Evolutionary conservation across 202 grass and related monocot genomes (phyloP), one percentile per base, ranked within the genome.

Genomic region (Sporobolus alterniflorus): DNA sequence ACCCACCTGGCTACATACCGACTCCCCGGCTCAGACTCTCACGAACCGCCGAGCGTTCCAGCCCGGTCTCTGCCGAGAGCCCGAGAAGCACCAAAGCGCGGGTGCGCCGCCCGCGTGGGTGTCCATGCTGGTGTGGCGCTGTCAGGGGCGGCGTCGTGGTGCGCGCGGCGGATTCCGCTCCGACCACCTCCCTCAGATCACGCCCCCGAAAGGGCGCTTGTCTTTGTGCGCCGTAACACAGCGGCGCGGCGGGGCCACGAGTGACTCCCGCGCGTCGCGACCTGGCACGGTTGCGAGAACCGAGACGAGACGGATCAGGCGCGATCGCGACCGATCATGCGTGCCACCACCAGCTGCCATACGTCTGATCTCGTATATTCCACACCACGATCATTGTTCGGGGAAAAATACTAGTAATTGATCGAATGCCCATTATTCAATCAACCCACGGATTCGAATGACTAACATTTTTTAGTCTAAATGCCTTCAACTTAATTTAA

Each of bases 1-100:
- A 16, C 13, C 10, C 56, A 29, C 56, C 22, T 6, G 22, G 25
- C 25, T 6, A 6, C 9, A 9, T 22, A 11, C 42, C 10, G 6
- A 9, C 11, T 3, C 43, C 43, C 43, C 43, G 43, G 11, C 43
- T 46, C 43, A 46, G 43, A 46, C 43, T 46, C 43, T 46, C 43
- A 46, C 43, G 43, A 46, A 46, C 43, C 10, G 64, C 77, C 77
- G 69, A 69, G 64, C 56, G 64, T 80, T 56, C 34, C 77, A 41
- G 11, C 15, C 20, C 41, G 40, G 46, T 20, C 1, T 4, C 6
- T 16, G 25, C 40, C 7, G 39, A 46, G 16, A 62, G 24, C 21
- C 26, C 74, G 42, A 16, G 75, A 32, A 39, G 47, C 47, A 64
- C 64, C 77, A 80, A 80, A 80, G 25, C 21, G 32, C 47, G 15